Percentiles rank a stretch among this genome's conserved stretches.
phyloP scores from a whole-genome alignment of 768 basidiomycete species.

The Pulveroboletus sp. region DNA sequence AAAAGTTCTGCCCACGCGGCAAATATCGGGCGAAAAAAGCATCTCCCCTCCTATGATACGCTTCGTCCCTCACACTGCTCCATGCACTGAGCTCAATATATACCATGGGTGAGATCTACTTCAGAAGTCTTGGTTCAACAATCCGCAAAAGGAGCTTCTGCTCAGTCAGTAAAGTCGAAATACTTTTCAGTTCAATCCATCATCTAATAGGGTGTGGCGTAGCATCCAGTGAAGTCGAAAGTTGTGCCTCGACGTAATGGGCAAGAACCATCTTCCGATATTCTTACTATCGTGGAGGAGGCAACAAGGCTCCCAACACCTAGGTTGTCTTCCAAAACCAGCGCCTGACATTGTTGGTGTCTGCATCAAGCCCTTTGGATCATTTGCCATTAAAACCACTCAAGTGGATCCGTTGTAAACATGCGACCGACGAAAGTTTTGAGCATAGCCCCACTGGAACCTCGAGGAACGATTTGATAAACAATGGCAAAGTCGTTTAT shows the following conservation, averaged over 20 bases:
- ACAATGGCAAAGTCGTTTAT: too few species aligned
- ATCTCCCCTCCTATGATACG: neutral
- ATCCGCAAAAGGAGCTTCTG: neutral
- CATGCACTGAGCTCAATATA: neutral
- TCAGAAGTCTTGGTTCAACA: neutral
- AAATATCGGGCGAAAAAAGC: neutral
- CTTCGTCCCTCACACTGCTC: neutral
- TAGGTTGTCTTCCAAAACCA: neutral
- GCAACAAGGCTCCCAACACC: conserved; percentile 1
- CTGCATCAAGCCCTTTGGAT: neutral
- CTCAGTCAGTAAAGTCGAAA: neutral
- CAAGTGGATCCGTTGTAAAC: conserved; percentile 2
- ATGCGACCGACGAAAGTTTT: too few species aligned
- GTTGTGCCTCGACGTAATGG: neutral
- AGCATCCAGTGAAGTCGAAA: neutral
- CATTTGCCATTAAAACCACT: neutral
- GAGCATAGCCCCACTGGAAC: too few species aligned
- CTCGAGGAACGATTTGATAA: too few species aligned
- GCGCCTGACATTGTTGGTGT: neutral
- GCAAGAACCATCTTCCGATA: neutral
- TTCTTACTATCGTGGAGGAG: conserved; percentile 7
- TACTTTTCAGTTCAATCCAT: neutral
- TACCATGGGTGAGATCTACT: neutral
- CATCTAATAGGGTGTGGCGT: neutral
- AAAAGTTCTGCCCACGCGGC: neutral